Conservation (phyloP, 257 asterid species). For the Agastache rugosa region DNA sequence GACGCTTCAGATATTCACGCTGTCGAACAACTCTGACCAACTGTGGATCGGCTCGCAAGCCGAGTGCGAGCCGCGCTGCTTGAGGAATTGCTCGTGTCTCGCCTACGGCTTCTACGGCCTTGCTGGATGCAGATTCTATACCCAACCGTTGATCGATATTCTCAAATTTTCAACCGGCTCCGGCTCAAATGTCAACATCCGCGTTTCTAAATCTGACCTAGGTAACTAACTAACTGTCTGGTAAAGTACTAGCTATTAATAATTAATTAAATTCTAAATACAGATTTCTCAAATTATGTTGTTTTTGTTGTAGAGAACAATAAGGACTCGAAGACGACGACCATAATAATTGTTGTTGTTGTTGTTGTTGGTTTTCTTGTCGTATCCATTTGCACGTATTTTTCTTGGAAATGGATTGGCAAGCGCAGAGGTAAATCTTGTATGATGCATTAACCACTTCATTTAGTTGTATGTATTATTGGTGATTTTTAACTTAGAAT, state of each 20-base stretch:
- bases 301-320: slow-evolving; percentile 39
- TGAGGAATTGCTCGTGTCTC: slow-evolving; percentile 55
- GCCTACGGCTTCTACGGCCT: slow-evolving; percentile 51
- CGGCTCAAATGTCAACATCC: slow-evolving; percentile 55
- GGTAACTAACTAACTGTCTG: slow-evolving; percentile 34
- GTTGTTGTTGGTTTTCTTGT: slow-evolving; percentile 36
- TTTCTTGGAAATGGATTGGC: slow-evolving; percentile 48
- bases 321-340: slow-evolving; percentile 33
- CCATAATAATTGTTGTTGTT: slow-evolving; percentile 29
- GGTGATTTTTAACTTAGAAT: too few relatives aligned
- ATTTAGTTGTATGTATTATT: too few relatives aligned
- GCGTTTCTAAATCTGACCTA: slow-evolving; percentile 53
- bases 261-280: too few relatives aligned
- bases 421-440: slow-evolving; percentile 51
- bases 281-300: not conserved
- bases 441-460: not conserved
- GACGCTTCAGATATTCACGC: slow-evolving; percentile 46
- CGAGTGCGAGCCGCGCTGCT: slow-evolving; percentile 51
- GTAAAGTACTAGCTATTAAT: slow-evolving; percentile 8
- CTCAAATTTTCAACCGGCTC: slow-evolving; percentile 39
- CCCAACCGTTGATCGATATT: slow-evolving; percentile 44
- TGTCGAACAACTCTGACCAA: slow-evolving; percentile 49
- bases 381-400: slow-evolving; percentile 28
- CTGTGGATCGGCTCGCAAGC: slow-evolving; percentile 34
- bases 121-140: slow-evolving; percentile 64